Evolutionary conservation across 129 eudicot species (phyloP), one percentile per base, ranked within the genome.

Genomic region (Sambucus nigra): DNA sequence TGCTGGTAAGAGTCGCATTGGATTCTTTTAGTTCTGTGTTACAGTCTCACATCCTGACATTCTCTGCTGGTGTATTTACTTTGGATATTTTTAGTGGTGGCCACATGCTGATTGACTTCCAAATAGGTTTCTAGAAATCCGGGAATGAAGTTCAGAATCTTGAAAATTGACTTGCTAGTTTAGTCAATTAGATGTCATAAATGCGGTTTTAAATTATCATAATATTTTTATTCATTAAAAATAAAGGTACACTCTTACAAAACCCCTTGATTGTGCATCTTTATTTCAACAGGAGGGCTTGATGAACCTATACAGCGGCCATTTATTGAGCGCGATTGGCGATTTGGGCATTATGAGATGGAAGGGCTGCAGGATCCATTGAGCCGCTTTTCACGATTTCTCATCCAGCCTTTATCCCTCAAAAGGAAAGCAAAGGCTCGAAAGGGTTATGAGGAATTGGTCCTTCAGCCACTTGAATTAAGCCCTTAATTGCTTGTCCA

Each of bases 261-360:
- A 35, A 35, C 13, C 42, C 42, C 1, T 16, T 41, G 38, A n/a
- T n/a, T n/a, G n/a, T 24, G 15, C 17, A 24, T 24, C 22, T 27
- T 57, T 18, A 8, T 31, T 32, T 53, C 19, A 9, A 59, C 72
- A 91, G 99, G 99, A 50, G 99, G 99, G 20, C 91, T 91, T 32
- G 99, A 91, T 59, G 87, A 80, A 64, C 99, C 95, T 23, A 62
- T 73, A 51, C 16, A 17, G 48, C 85, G 95, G 15, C 78, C 91
- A 22, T 91, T 57, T 54, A 58, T 65, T 15, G 66, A 66, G 45
- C 71, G 95, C 19, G 99, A 91, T 79, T 86, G 99, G 99, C 75
- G 88, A 28, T 91, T 91, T 71, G 95, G 95, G 40, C 99, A 86
- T 65, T 91, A 91, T 35, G 87, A 91, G 62, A 82, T 91, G 89